Percentiles rank a stretch among this genome's conserved stretches.
Evolutionary conservation across 1,284 basidiomycete genomes (phyloP).

Genomic region (Fomitopsis schrenkii): DNA sequence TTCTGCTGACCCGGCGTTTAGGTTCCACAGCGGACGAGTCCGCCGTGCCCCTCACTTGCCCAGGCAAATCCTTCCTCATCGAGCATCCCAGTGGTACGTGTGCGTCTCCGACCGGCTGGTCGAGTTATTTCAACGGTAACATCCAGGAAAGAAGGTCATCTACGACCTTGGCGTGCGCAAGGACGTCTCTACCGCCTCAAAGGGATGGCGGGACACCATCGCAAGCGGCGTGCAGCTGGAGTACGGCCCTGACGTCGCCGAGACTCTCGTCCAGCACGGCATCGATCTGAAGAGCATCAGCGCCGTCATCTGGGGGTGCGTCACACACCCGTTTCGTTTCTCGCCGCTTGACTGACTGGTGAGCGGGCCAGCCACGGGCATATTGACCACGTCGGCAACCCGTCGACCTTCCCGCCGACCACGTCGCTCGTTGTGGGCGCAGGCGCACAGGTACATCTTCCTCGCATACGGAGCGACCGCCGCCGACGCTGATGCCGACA

Average conservation of each 20-base stretch:
- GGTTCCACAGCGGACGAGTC: background rate
- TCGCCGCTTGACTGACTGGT: background rate
- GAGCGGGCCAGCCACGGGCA: background rate
- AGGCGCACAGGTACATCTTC: background rate
- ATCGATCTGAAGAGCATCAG: background rate
- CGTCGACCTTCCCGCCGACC: background rate
- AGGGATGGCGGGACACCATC: background rate
- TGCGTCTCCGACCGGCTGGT: no score
- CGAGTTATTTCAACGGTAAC: no score
- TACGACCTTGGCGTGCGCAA: background rate
- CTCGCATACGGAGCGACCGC: background rate
- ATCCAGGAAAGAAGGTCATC: background rate
- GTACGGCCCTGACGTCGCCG: background rate
- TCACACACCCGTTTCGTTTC: no score
- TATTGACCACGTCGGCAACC: background rate
- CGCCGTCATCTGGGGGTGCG: background rate
- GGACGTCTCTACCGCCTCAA: background rate
- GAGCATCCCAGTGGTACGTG: background rate
- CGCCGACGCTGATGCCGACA: background rate
- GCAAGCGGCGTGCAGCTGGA: background rate
- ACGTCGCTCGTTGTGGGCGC: background rate
- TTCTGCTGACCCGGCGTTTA: background rate
- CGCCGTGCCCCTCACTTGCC: background rate
- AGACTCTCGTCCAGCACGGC: background rate
- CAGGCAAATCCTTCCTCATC: background rate